Conservation (phyloP, 2,329 filamentous ascomycete genomes). For the Diaporthe aspalathi region DNA sequence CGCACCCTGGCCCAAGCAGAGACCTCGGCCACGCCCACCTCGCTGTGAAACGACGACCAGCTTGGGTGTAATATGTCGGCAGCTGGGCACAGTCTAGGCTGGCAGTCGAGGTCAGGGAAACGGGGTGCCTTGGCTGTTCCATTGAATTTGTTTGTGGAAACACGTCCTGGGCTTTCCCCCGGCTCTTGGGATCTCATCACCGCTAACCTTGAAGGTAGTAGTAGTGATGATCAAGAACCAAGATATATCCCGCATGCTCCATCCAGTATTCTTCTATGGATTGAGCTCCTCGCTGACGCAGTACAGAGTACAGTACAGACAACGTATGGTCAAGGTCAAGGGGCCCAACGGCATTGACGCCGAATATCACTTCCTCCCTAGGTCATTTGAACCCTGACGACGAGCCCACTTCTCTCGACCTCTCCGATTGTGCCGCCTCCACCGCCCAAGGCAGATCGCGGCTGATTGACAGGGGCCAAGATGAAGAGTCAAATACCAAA, state of each 20-base stretch:
- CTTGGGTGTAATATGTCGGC: background rate
- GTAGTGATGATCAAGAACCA: background rate
- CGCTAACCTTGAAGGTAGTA: background rate
- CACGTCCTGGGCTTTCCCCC: background rate
- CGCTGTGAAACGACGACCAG: constrained; percentile 18
- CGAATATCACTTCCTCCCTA: constrained; percentile 27
- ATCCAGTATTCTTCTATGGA: background rate
- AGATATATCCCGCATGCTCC: background rate
- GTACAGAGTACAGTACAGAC: background rate
- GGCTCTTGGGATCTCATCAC: background rate
- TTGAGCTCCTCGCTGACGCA: background rate
- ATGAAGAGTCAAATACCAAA: background rate
- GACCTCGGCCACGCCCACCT: constrained; percentile 12
- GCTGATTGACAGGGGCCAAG: constrained; percentile 28
- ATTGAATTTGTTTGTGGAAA: background rate
- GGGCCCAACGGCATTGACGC: constrained; percentile 7
- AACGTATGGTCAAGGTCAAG: background rate
- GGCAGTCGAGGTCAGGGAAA: background rate
- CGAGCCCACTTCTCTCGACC: constrained; percentile 5
- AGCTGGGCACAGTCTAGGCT: background rate
- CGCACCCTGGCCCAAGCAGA: background rate
- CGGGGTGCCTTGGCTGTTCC: background rate
- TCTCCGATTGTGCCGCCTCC: background rate
- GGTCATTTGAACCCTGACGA: constrained; percentile 23
- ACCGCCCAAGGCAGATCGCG: constrained; percentile 13